These are phyloP conservation scores for Yamadazyma akitaensis DNA, from an alignment of 805 yeast genomes.

Conservation along the genomic window DNA sequence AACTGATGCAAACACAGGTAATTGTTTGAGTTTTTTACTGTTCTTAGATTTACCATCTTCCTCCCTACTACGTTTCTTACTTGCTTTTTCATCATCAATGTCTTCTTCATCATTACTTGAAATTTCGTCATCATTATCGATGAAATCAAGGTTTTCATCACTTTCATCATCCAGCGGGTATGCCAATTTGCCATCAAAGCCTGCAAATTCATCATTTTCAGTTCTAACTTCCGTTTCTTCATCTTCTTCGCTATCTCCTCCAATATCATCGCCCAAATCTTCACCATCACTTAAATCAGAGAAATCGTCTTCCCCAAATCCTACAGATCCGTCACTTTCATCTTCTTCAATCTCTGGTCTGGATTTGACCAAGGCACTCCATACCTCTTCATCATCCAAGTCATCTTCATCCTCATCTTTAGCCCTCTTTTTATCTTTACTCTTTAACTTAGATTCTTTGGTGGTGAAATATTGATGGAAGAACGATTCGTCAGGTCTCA, in stretches of 20 bases:
- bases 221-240: constrained; percentile 1
- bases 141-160: constrained; percentile 11
- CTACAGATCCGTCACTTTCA: constrained; percentile 29
- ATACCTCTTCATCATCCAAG: constrained; percentile 56
- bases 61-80: constrained; percentile 23
- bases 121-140: constrained; percentile 35
- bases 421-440: constrained; percentile 21
- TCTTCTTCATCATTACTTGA: constrained; percentile 16
- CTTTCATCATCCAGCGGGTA: constrained; percentile 3
- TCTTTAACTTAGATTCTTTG: constrained; percentile 43
- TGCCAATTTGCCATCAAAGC: constrained; percentile 1
- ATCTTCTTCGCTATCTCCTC: constrained; percentile 27
- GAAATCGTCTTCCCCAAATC: constrained; percentile 46
- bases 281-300: constrained; percentile 41
- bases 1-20: constrained; percentile 86
- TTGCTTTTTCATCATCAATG: constrained; percentile 21
- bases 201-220: constrained; percentile 6
- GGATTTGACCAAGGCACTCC: constrained; percentile 75
- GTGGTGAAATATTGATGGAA: constrained; percentile 79
- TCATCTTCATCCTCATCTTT: constrained; percentile 31
- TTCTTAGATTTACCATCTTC: constrained; percentile 34
- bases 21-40: constrained; percentile 56
- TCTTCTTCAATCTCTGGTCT: constrained; percentile 66
- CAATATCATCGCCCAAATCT: constrained; percentile 30
- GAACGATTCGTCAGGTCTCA: constrained; percentile 85